Evolutionary conservation across 148 eudicot genomes (phyloP).

Genomic region (Vaccinium darrowii): DNA sequence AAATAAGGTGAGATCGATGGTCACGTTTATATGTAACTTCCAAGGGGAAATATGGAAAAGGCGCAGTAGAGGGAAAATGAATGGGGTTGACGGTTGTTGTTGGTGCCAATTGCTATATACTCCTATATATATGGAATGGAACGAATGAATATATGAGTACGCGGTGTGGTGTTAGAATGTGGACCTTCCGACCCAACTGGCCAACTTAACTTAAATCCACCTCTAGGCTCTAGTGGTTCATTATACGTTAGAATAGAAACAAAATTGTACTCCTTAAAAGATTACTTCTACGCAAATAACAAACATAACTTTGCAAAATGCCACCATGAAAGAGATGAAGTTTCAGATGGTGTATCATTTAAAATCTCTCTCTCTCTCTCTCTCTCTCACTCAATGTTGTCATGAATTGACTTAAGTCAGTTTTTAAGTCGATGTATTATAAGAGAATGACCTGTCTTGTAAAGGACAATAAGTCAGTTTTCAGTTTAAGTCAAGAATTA

Average conservation of each 20-base stretch:
- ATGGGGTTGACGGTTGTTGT: slow-evolving; percentile 1
- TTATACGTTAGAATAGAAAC: too few species aligned
- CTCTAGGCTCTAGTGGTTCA: neutral
- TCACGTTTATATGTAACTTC: neutral
- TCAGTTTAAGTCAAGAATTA: too few species aligned
- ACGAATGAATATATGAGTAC: neutral
- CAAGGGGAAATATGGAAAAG: neutral
- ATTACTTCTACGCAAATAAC: neutral
- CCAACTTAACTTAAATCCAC: neutral
- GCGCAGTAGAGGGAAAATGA: neutral
- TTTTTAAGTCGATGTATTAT: too few species aligned
- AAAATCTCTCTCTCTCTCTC: too few species aligned
- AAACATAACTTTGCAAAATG: too few species aligned
- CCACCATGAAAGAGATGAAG: neutral
- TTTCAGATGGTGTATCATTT: neutral
- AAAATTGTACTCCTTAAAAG: too few species aligned
- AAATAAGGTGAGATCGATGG: neutral
- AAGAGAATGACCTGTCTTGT: too few species aligned
- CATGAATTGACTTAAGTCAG: too few species aligned
- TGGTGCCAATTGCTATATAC: neutral
- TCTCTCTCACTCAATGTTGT: neutral
- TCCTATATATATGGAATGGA: too few species aligned
- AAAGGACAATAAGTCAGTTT: too few species aligned
- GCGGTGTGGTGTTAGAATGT: neutral
- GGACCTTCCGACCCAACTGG: neutral